Base-by-base conservation (phyloP, 495 filamentous ascomycete genomes). In the Polyplosphaeria fusca region DNA sequence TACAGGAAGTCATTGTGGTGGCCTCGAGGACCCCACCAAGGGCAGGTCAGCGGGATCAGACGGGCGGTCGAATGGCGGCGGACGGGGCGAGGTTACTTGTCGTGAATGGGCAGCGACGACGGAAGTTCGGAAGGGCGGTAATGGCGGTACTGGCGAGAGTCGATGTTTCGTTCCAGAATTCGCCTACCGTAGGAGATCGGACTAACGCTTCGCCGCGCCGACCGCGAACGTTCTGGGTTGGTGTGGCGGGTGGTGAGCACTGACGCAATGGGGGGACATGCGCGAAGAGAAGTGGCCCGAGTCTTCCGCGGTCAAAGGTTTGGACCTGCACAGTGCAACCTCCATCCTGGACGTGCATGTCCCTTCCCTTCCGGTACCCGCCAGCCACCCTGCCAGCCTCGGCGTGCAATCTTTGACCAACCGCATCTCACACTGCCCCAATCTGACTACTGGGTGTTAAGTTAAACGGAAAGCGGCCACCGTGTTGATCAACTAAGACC, bases 1-100 rank as follows among this genome's bases (percentile, higher is more conserved):
- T 72, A 86, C 84, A 76, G 71, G 84, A 86, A 72, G 81, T 80
- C 84, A 87, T 87, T 66, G 70, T 74, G 77, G 74, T 65, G 65
- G 65, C 52, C 65, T 64, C 64, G 28, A 55, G 57, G 64, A 64
- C 55, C 64, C 64, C 64, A 62, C 58, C 51, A 14, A 20, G 38
- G 22, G 46, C 14, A 44, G 7, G 22, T 46, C 1, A 2, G 45
- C 32, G 12, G 39, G 23, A 44, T 52, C 52, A 62, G 52, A 1
- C 9, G 27, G 48, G 48, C 42, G 51, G 38, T 11, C 19, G 22
- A 20, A 26, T 9, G 19, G 48, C 35, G 28, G 46, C 9, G 24
- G 4, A 16, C 28, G 46, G 9, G 46, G 27, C 5, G 9, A 20
- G 9, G 13, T 7, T 35, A 35, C 14, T n/a, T n/a, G n/a, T n/a